A percentile compares a stretch with the other conserved stretches of the same genome.
These are phyloP conservation scores for Knufia fluminis DNA, from an alignment of 2,329 filamentous ascomycete species.

Conservation along the genomic window DNA sequence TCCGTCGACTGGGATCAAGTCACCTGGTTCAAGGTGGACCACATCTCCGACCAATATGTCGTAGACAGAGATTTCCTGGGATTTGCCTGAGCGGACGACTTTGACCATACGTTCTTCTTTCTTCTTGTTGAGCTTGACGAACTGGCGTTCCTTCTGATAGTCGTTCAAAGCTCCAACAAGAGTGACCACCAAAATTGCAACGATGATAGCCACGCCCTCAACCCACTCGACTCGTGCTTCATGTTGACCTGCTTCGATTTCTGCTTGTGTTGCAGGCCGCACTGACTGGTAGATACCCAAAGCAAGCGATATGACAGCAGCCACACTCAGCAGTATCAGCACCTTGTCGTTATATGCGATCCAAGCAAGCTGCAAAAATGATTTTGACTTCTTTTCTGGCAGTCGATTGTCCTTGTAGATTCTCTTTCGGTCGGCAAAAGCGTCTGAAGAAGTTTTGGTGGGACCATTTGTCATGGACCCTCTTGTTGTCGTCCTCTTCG, in stretches of 20 bases:
- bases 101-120: conserved; percentile 69
- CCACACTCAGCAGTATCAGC: conserved; percentile 57
- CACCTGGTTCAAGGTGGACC: conserved; percentile 62
- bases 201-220: conserved; percentile 69
- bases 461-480: conserved; percentile 16
- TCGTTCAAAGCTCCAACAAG: conserved; percentile 70
- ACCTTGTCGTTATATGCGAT: conserved; percentile 72
- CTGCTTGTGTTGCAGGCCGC: conserved; percentile 17
- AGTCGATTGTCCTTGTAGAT: conserved; percentile 61
- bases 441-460: conserved; percentile 16
- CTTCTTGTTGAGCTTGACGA: conserved; percentile 70
- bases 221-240: conserved; percentile 63
- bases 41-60: conserved; percentile 67
- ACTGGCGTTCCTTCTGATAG: conserved; percentile 73
- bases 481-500: conserved; percentile 18
- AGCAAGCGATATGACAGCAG: conserved; percentile 60
- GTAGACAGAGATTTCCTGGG: conserved; percentile 59
- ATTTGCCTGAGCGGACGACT: conserved; percentile 64
- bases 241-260: conserved; percentile 17
- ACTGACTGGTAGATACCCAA: conserved; percentile 54
- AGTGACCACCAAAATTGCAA: conserved; percentile 67
- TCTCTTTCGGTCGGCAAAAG: conserved; percentile 55
- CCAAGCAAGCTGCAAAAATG: conserved; percentile 58
- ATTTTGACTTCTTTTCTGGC: conserved; percentile 57
- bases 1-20: conserved; percentile 64